phyloP scores from a whole-genome alignment of 2,329 filamentous ascomycete genomes.

The Whalleya microplaca region DNA sequence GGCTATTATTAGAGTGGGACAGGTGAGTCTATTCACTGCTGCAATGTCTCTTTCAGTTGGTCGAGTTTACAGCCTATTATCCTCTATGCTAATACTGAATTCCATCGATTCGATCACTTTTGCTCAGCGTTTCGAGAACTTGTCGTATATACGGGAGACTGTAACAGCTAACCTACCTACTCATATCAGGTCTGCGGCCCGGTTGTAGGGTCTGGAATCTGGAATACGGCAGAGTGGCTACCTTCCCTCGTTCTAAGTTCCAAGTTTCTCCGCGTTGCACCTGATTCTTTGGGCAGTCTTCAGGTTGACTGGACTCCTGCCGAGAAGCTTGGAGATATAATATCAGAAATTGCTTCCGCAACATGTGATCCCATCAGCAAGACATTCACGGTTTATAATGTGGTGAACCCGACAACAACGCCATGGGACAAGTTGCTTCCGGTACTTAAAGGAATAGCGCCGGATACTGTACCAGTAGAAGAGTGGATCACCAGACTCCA shows the following conservation, averaged over 20 bases:
- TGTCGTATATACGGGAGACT: no score
- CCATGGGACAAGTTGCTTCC: constrained; percentile 16
- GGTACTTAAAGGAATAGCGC: constrained; percentile 7
- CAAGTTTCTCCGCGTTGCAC: constrained; percentile 21
- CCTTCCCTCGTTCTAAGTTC: constrained; percentile 29
- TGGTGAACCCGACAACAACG: constrained; percentile 11
- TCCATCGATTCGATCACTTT: no score
- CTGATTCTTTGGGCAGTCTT: constrained; percentile 13
- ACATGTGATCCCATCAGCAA: background rate
- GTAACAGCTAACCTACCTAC: no score
- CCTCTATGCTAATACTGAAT: no score
- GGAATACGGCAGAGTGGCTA: constrained; percentile 27
- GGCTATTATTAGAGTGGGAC: constrained; percentile 23
- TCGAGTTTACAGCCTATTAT: no score
- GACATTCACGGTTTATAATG: constrained; percentile 16
- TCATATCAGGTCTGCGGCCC: constrained; percentile 28
- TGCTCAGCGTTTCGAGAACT: no score
- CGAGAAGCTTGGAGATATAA: constrained; percentile 23
- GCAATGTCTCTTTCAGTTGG: no score
- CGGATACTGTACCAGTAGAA: constrained; percentile 8
- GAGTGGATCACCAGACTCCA: constrained; percentile 20
- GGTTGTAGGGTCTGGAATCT: constrained; percentile 13
- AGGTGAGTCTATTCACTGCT: no score
- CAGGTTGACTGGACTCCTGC: constrained; percentile 26
- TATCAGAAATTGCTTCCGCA: constrained; percentile 6